A percentile compares a stretch with the other conserved stretches of the same genome.
These are phyloP conservation scores for Cnidoscolus chayamansa DNA, from an alignment of 441 rosid species.

Conservation along the genomic window DNA sequence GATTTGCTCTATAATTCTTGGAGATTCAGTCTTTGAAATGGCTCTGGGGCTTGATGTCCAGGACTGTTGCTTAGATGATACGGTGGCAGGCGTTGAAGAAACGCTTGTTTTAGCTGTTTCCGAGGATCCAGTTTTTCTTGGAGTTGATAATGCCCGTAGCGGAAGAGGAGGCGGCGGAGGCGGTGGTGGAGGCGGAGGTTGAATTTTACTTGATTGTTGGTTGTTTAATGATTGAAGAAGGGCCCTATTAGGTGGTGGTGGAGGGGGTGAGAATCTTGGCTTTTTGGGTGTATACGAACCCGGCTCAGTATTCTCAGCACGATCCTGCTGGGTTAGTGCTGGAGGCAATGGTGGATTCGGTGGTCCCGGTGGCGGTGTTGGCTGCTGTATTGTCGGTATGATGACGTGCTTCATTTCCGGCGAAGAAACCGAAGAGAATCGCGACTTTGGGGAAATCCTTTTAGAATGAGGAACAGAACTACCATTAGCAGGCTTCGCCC, in stretches of 20 bases:
- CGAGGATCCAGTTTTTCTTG: conserved; percentile 33
- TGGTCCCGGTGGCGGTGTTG: conserved; percentile 31
- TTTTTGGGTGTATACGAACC: conserved; percentile 40
- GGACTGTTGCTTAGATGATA: conserved; percentile 33
- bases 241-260: conserved; percentile 76
- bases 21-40: conserved; percentile 23
- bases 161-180: conserved; percentile 56
- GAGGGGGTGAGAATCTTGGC: conserved; percentile 71
- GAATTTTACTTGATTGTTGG: conserved; percentile 29
- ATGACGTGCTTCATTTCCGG: conserved; percentile 94
- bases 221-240: conserved; percentile 60
- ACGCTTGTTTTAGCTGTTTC: conserved; percentile 29
- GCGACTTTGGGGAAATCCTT: conserved; percentile 79
- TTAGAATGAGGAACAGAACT: conserved; percentile 71
- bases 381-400: conserved; percentile 68
- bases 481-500: conserved; percentile 5
- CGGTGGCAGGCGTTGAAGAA: conserved; percentile 29
- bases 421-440: conserved; percentile 44
- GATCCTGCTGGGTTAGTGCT: conserved; percentile 14
- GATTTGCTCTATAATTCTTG: conserved; percentile 38
- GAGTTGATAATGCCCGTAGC: conserved; percentile 23
- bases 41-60: conserved; percentile 46
- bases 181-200: conserved; percentile 51
- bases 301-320: conserved; percentile 30
- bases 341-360: conserved; percentile 28